These are phyloP conservation scores for Phytopythium sindhum DNA, from an alignment of 352 stramenopile genomes.

Conservation along the genomic window DNA sequence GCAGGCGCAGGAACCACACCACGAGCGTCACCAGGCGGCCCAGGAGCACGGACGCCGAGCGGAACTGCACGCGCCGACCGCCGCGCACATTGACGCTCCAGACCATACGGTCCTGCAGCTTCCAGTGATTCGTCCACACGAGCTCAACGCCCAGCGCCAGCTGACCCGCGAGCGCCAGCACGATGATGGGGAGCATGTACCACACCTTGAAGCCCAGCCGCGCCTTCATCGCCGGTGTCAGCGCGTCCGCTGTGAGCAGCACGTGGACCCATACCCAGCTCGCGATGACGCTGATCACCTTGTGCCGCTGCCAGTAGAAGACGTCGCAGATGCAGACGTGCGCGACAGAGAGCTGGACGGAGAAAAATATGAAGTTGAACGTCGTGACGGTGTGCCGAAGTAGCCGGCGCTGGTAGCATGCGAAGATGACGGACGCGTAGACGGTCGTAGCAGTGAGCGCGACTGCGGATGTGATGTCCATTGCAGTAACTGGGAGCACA, in stretches of 20 bases:
- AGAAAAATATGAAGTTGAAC: slow-evolving; percentile 21
- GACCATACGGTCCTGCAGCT: slow-evolving; percentile 3
- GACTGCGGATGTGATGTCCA: not conserved
- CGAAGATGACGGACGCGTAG: not conserved
- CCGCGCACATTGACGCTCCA: not conserved
- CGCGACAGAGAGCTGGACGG: slow-evolving; percentile 12
- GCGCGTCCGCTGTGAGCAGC: slow-evolving; percentile 12
- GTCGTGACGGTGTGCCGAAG: slow-evolving; percentile 1
- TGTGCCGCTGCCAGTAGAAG: slow-evolving; percentile 8
- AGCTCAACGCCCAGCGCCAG: not conserved
- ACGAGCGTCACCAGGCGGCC: slow-evolving; percentile 4
- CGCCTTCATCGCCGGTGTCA: slow-evolving; percentile 8
- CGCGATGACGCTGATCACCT: not conserved
- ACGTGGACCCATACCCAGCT: slow-evolving; percentile 19
- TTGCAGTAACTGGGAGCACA: not conserved
- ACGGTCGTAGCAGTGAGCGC: not conserved
- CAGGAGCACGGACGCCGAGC: not conserved
- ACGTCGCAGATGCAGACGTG: slow-evolving; percentile 14
- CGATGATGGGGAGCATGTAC: not conserved
- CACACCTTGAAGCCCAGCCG: slow-evolving; percentile 7
- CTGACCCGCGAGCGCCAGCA: slow-evolving; percentile 3
- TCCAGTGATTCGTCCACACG: not conserved
- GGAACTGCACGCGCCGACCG: not conserved
- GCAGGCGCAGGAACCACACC: slow-evolving; percentile 3
- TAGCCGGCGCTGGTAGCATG: slow-evolving; percentile 11